Evolutionary conservation across 129 eudicot genomes (phyloP).

Genomic region (Artemisia argyi): DNA sequence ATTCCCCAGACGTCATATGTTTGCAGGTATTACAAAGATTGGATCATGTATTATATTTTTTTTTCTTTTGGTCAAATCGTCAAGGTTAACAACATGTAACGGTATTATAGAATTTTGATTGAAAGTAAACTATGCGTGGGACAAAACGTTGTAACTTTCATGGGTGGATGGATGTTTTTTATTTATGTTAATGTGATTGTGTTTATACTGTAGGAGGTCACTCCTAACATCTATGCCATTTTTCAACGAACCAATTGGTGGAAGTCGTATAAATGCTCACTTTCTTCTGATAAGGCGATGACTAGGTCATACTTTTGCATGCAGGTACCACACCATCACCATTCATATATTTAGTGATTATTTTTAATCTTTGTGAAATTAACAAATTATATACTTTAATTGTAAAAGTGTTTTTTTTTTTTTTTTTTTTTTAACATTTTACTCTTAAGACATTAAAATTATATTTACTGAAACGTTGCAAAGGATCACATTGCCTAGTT

Average conservation of each 20-base stretch:
- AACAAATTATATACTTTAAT: not conserved
- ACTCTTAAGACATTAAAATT: too few species aligned
- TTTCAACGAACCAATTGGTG: conserved; percentile 78
- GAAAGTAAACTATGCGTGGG: not conserved
- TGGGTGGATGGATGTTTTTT: not conserved
- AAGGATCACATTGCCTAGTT: not conserved
- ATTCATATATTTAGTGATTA: not conserved
- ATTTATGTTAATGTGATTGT: not conserved
- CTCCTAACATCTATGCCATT: conserved; percentile 58
- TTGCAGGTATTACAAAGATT: conserved; percentile 55
- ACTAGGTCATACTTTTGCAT: conserved; percentile 71
- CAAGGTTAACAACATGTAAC: not conserved
- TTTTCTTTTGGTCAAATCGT: too few species aligned
- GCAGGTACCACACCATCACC: conserved; percentile 47
- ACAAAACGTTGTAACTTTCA: not conserved
- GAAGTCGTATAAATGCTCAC: conserved; percentile 75
- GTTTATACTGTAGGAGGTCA: conserved; percentile 67
- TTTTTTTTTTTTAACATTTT: not conserved
- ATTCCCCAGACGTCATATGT: conserved; percentile 80
- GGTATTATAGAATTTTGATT: not conserved
- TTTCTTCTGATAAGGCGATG: conserved; percentile 47
- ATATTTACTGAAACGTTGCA: too few species aligned
- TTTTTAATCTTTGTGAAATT: not conserved
- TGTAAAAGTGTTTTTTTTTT: too few species aligned
- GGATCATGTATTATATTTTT: too few species aligned